These are phyloP conservation scores for Ophiostoma montium DNA, from an alignment of 2,329 filamentous ascomycete species.

Conservation along the genomic window DNA sequence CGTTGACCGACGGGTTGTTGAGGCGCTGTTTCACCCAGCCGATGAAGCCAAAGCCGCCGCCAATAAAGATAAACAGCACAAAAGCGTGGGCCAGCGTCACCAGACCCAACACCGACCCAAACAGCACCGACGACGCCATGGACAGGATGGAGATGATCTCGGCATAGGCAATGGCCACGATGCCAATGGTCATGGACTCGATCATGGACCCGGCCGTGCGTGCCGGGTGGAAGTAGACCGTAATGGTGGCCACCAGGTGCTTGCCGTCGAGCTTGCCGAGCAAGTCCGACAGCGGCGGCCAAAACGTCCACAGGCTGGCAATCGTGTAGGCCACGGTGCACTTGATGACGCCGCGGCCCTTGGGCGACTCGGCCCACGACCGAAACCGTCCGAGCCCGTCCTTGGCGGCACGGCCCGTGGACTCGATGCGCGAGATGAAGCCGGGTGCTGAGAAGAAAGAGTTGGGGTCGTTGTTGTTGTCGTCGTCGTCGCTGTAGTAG, in stretches of 20 bases:
- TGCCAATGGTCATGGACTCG: conserved; percentile 64
- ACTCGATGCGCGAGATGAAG: conserved; percentile 6
- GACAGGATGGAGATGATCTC: conserved; percentile 63
- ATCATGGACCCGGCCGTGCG: conserved; percentile 80
- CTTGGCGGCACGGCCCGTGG: not conserved
- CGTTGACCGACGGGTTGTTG: conserved; percentile 67
- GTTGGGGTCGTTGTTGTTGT: conserved; percentile 20
- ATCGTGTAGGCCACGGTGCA: conserved; percentile 82
- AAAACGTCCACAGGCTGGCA: conserved; percentile 76
- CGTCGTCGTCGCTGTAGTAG: conserved; percentile 2
- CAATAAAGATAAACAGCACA: conserved; percentile 71
- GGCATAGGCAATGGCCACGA: conserved; percentile 67
- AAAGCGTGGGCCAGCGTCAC: conserved; percentile 62
- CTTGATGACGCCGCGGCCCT: conserved; percentile 71
- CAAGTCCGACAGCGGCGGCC: conserved; percentile 54
- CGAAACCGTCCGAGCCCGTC: conserved; percentile 25
- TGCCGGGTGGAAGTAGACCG: conserved; percentile 88
- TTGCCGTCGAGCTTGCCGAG: conserved; percentile 81
- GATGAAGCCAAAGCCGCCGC: conserved; percentile 72
- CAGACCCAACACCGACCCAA: conserved; percentile 51
- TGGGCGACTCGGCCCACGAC: conserved; percentile 54
- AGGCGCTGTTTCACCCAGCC: conserved; percentile 76
- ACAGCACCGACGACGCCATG: conserved; percentile 77
- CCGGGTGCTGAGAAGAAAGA: conserved; percentile 23
- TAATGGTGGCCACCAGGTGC: conserved; percentile 84